Percentiles rank a stretch among this genome's conserved stretches.
phyloP scores from a whole-genome alignment of 352 stramenopile species.

The Globisporangium viniferum region DNA sequence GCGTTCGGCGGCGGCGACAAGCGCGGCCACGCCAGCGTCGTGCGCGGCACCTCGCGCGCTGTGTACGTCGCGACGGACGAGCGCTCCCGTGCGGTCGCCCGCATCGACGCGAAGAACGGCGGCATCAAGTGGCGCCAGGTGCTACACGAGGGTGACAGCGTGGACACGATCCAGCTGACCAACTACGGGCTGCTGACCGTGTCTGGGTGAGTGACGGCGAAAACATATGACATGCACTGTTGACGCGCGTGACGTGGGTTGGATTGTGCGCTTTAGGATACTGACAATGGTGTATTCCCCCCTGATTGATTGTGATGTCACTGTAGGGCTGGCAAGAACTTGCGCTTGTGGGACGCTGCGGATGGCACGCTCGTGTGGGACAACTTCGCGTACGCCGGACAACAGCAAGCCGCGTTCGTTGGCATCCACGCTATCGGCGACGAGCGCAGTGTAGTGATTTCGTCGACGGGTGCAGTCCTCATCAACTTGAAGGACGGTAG shows the following conservation, averaged over 20 bases:
- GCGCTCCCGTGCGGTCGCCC: slow-evolving; percentile 54
- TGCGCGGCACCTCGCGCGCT: slow-evolving; percentile 39
- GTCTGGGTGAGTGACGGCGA: slow-evolving; percentile 41
- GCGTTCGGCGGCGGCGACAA: slow-evolving; percentile 49
- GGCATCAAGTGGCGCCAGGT: slow-evolving; percentile 78
- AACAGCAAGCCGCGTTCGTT: slow-evolving; percentile 27
- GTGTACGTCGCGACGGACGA: slow-evolving; percentile 74
- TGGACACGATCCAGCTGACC: slow-evolving; percentile 70
- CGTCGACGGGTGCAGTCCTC: slow-evolving; percentile 41
- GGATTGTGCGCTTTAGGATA: slow-evolving; percentile 1
- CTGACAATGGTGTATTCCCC: slow-evolving; percentile 3
- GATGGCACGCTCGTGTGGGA: slow-evolving; percentile 73
- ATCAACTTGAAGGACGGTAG: slow-evolving; percentile 57
- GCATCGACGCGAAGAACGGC: slow-evolving; percentile 64
- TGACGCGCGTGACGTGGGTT: neutral
- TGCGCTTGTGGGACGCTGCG: slow-evolving; percentile 65
- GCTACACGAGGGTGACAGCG: slow-evolving; percentile 47
- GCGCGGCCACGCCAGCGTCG: slow-evolving; percentile 30
- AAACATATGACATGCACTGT: neutral
- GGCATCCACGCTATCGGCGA: slow-evolving; percentile 43
- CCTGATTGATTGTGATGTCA: neutral
- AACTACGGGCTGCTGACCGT: slow-evolving; percentile 63
- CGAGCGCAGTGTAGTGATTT: slow-evolving; percentile 49
- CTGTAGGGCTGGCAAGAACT: slow-evolving; percentile 42
- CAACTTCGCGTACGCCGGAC: slow-evolving; percentile 30